Conservation (phyloP, 495 filamentous ascomycete species). For the Thozetella sp. region DNA sequence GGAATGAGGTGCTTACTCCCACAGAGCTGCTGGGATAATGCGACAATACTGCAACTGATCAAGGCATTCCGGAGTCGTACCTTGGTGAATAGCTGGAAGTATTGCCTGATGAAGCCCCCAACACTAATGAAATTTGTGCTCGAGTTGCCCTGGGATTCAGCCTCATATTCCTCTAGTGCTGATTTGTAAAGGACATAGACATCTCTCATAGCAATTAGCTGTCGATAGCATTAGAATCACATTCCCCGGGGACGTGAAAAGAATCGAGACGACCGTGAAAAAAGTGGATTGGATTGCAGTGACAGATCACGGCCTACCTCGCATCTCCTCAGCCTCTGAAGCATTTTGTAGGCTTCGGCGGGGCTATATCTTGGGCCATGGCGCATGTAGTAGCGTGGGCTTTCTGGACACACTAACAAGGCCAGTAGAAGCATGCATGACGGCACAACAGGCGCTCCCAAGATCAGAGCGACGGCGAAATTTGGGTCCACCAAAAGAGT, state of each 20-base stretch:
- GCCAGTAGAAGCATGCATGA: slow-evolving; percentile 21
- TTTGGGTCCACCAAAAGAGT: not conserved
- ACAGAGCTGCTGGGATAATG: slow-evolving; percentile 27
- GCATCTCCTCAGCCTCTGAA: slow-evolving; percentile 21
- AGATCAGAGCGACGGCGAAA: slow-evolving; percentile 14
- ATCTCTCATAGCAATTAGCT: slow-evolving; percentile 30
- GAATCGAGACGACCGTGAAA: too few relatives aligned
- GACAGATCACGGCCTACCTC: too few relatives aligned
- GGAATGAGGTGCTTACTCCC: slow-evolving; percentile 20
- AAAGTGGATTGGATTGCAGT: too few relatives aligned
- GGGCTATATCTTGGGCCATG: slow-evolving; percentile 19
- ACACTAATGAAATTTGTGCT: slow-evolving; percentile 5
- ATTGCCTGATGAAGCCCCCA: slow-evolving; percentile 16
- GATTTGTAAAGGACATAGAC: slow-evolving; percentile 30
- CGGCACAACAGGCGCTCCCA: slow-evolving; percentile 26
- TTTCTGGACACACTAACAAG: slow-evolving; percentile 27
- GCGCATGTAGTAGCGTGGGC: slow-evolving; percentile 30
- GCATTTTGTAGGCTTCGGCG: slow-evolving; percentile 20
- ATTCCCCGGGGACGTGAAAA: slow-evolving; percentile 19
- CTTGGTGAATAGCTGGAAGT: slow-evolving; percentile 21
- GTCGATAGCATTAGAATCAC: slow-evolving; percentile 4
- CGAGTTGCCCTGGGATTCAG: not conserved
- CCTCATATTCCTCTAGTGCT: slow-evolving; percentile 19
- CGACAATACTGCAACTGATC: slow-evolving; percentile 25
- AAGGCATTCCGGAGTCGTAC: slow-evolving; percentile 27